These are phyloP conservation scores for Scheffersomyces spartinae DNA, from an alignment of 805 yeast species.

Conservation along the genomic window DNA sequence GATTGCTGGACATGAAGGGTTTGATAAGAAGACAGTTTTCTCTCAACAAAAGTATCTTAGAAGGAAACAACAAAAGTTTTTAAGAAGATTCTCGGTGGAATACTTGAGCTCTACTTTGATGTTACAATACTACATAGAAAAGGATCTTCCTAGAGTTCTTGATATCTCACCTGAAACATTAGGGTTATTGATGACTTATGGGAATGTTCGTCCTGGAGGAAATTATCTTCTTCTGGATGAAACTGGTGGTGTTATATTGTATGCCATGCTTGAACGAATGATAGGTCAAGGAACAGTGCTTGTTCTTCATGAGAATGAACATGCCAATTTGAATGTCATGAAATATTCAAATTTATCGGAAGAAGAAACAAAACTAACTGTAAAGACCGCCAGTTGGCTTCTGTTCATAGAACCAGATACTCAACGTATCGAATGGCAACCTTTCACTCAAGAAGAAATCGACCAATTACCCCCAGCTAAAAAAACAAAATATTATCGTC, in stretches of 20 bases:
- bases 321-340: slow-evolving; percentile 67
- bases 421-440: slow-evolving; percentile 35
- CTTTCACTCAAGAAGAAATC: slow-evolving; percentile 40
- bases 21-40: slow-evolving; percentile 77
- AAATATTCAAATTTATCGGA: slow-evolving; percentile 55
- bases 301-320: slow-evolving; percentile 86
- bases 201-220: slow-evolving; percentile 83
- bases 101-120: slow-evolving; percentile 61
- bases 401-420: slow-evolving; percentile 75
- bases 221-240: slow-evolving; percentile 82
- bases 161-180: slow-evolving; percentile 81
- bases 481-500: slow-evolving; percentile 55
- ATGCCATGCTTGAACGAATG: slow-evolving; percentile 86
- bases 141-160: slow-evolving; percentile 59
- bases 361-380: slow-evolving; percentile 38
- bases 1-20: slow-evolving; percentile 74
- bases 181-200: slow-evolving; percentile 67
- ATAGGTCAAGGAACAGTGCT: slow-evolving; percentile 61
- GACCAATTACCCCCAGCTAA: slow-evolving; percentile 46
- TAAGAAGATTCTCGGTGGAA: slow-evolving; percentile 75
- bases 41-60: slow-evolving; percentile 88
- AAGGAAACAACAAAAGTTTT: slow-evolving; percentile 85
- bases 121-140: slow-evolving; percentile 63
- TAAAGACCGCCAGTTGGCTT: slow-evolving; percentile 62
- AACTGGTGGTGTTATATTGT: slow-evolving; percentile 83